phyloP scores from a whole-genome alignment of 805 yeast genomes.

The Saccharomycodes ludwigii region DNA sequence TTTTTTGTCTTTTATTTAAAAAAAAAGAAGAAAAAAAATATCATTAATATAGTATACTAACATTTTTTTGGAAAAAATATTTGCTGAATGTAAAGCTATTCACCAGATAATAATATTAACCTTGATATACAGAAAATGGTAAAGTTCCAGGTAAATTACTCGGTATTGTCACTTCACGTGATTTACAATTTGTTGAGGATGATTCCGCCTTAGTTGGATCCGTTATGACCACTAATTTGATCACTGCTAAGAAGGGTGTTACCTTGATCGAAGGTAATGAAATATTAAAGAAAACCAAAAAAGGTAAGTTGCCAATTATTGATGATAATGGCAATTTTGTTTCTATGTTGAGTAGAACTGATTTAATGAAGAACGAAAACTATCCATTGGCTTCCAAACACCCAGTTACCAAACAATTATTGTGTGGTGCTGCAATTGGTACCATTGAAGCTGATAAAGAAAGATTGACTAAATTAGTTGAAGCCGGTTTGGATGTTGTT shows the following conservation, averaged over 20 bases:
- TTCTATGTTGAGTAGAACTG: slow-evolving; percentile 87
- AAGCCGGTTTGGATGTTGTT: slow-evolving; percentile 95
- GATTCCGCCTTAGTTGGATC: slow-evolving; percentile 48
- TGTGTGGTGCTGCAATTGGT: slow-evolving; percentile 98
- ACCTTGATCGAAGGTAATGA: slow-evolving; percentile 79
- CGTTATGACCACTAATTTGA: slow-evolving; percentile 81
- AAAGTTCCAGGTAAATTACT: slow-evolving; percentile 76
- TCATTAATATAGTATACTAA: not conserved
- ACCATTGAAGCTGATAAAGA: slow-evolving; percentile 80
- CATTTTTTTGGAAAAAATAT: too few relatives aligned
- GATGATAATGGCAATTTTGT: slow-evolving; percentile 66
- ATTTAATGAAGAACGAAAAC: slow-evolving; percentile 87
- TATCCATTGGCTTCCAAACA: slow-evolving; percentile 95
- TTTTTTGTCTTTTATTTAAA: not conserved
- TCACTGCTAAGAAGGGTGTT: slow-evolving; percentile 76
- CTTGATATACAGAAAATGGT: slow-evolving; percentile 53
- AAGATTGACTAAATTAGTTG: slow-evolving; percentile 75
- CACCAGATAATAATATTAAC: too few relatives aligned
- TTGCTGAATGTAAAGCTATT: too few relatives aligned
- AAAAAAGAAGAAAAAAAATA: not conserved
- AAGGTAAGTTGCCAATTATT: slow-evolving; percentile 94
- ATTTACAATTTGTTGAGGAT: slow-evolving; percentile 86
- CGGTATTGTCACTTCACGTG: slow-evolving; percentile 96
- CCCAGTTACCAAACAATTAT: slow-evolving; percentile 81
- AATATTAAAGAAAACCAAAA: slow-evolving; percentile 81